A percentile compares a stretch with the other conserved stretches of the same genome.
Conservation (phyloP, 805 yeast genomes). For the Saturnispora ahearnii region DNA sequence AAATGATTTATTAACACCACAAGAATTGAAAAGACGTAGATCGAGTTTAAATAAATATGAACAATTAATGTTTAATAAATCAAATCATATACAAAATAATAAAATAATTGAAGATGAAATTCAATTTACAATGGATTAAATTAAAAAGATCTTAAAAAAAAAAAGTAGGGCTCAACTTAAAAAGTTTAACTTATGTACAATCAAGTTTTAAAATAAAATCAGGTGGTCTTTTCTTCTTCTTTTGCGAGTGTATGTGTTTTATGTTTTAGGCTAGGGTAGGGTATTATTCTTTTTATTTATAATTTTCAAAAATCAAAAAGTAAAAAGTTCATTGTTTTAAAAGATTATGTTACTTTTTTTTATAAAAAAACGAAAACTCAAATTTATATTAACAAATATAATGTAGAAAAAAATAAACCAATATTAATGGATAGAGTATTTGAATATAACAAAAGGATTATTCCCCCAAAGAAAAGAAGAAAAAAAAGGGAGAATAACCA, state of each 20-base stretch:
- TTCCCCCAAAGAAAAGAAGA: not conserved
- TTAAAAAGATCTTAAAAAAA: not conserved
- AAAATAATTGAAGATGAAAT: slow-evolving; percentile 18
- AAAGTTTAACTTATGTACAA: not conserved
- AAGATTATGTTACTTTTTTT: not conserved
- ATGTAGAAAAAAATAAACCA: not conserved
- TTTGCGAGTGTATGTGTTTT: not conserved
- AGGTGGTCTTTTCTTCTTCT: not conserved
- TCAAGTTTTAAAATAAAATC: not conserved
- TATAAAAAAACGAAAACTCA: not conserved
- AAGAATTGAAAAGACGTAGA: slow-evolving; percentile 58
- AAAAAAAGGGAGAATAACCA: not conserved
- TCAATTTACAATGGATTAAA: slow-evolving; percentile 28
- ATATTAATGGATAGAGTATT: not conserved
- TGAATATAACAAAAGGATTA: not conserved
- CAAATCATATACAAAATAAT: slow-evolving; percentile 7
- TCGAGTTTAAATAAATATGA: slow-evolving; percentile 33
- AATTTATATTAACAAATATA: not conserved
- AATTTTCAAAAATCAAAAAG: too few species aligned
- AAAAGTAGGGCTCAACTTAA: not conserved
- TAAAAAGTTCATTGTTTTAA: too few species aligned
- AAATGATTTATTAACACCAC: slow-evolving; percentile 75
- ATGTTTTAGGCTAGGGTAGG: not conserved
- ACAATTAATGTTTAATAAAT: slow-evolving; percentile 3
- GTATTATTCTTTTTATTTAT: too few species aligned